phyloP scores from a whole-genome alignment of 179 eudicot genomes.

The Silene coronaria region DNA sequence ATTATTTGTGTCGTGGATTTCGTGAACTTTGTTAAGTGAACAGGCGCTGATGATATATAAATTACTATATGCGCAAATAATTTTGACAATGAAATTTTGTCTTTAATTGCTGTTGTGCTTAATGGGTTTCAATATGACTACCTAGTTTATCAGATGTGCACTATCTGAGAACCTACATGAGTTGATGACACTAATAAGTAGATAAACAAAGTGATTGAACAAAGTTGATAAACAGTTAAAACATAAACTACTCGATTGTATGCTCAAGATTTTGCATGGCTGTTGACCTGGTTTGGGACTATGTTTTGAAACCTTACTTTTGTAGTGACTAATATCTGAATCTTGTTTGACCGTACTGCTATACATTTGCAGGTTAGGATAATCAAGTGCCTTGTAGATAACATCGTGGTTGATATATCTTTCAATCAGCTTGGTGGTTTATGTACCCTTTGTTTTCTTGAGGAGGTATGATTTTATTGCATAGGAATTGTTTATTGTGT shows the following conservation, averaged over 20 bases:
- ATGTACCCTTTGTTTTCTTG: slow-evolving; percentile 95
- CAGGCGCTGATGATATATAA: neutral
- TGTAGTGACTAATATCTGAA: neutral
- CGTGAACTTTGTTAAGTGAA: neutral
- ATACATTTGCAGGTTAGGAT: slow-evolving; percentile 66
- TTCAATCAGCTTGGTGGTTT: slow-evolving; percentile 94
- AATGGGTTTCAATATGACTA: neutral
- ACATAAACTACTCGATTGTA: neutral
- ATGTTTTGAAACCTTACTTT: neutral
- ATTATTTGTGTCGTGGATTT: neutral
- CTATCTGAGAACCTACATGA: slow-evolving; percentile 1
- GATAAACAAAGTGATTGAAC: slow-evolving; percentile 5
- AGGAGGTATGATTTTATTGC: slow-evolving; percentile 56
- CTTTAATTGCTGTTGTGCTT: neutral
- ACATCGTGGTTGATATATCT: slow-evolving; percentile 94
- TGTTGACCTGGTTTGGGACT: neutral
- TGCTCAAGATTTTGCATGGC: neutral
- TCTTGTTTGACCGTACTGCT: neutral
- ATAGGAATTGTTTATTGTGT: slow-evolving; percentile 2
- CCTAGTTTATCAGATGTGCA: neutral
- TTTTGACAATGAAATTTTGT: neutral
- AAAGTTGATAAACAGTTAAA: slow-evolving; percentile 8
- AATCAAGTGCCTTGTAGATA: slow-evolving; percentile 93
- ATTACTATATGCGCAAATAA: neutral
- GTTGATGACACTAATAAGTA: neutral